Percentiles rank a stretch among this genome's conserved stretches.
Conservation (phyloP, 257 asterid genomes). For the Cruciata laevipes region DNA sequence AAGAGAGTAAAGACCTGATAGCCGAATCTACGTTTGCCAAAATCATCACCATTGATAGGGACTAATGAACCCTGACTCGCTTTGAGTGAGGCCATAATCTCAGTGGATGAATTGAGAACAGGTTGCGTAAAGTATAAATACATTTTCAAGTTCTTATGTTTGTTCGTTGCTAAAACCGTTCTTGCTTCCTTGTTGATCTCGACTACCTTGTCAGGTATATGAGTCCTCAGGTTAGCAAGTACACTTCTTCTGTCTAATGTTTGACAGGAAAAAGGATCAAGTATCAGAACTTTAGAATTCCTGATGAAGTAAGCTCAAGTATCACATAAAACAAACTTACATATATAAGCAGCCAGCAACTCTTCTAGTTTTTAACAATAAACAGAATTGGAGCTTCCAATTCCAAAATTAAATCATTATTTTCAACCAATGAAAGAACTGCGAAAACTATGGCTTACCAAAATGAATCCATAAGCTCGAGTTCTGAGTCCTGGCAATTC, state of each 20-base stretch:
- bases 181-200: constrained; percentile 55
- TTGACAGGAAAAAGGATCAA: constrained; percentile 5
- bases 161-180: constrained; percentile 70
- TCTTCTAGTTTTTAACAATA: not conserved
- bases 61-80: constrained; percentile 57
- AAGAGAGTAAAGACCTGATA: constrained; percentile 52
- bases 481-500: constrained; percentile 57
- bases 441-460: constrained; percentile 42
- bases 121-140: constrained; percentile 78
- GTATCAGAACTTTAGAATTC: not conserved
- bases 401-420: not conserved
- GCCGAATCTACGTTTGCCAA: constrained; percentile 81
- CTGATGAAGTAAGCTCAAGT: no score
- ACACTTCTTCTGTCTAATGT: constrained; percentile 70
- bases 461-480: constrained; percentile 63
- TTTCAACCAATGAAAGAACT: not conserved
- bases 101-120: constrained; percentile 64
- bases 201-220: constrained; percentile 66
- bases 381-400: not conserved
- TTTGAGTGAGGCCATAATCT: constrained; percentile 55
- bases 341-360: not conserved
- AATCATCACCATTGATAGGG: constrained; percentile 52
- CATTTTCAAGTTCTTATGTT: constrained; percentile 47
- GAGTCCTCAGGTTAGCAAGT: constrained; percentile 60
- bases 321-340: not conserved